Conservation (phyloP, 345 rosid genomes). For the Litchi chinensis region DNA sequence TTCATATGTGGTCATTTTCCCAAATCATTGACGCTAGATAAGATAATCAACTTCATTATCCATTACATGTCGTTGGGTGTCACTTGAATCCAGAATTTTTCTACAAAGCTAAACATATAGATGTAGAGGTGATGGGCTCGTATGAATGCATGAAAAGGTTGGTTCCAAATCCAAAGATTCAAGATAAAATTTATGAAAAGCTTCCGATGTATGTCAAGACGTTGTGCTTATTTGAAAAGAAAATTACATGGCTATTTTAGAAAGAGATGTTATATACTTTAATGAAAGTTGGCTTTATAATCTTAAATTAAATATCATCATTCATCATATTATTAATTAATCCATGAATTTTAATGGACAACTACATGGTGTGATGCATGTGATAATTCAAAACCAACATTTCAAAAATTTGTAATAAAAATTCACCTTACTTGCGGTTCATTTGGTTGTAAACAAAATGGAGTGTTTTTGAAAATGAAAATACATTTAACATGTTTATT, state of each 20-base stretch:
- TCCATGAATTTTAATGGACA: neutral
- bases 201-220: neutral
- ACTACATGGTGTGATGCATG: constrained; percentile 11
- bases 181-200: neutral
- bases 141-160: neutral
- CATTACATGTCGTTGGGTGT: constrained; percentile 17
- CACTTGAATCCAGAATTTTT: constrained; percentile 7
- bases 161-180: neutral
- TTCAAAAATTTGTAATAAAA: constrained; percentile 3
- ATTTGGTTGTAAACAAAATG: constrained; percentile 12
- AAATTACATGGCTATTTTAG: neutral
- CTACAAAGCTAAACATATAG: neutral
- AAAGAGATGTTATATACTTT: neutral
- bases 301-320: too few species aligned
- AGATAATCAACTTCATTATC: constrained; percentile 8
- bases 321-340: too few species aligned
- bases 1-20: neutral
- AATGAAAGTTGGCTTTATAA: neutral
- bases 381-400: neutral
- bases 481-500: neutral
- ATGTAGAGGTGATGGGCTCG: neutral
- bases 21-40: constrained; percentile 21
- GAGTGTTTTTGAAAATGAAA: constrained; percentile 5
- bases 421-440: constrained; percentile 12
- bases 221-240: neutral